These are phyloP conservation scores for Ascoidea asiatica DNA, from an alignment of 805 yeast species.

Conservation along the genomic window DNA sequence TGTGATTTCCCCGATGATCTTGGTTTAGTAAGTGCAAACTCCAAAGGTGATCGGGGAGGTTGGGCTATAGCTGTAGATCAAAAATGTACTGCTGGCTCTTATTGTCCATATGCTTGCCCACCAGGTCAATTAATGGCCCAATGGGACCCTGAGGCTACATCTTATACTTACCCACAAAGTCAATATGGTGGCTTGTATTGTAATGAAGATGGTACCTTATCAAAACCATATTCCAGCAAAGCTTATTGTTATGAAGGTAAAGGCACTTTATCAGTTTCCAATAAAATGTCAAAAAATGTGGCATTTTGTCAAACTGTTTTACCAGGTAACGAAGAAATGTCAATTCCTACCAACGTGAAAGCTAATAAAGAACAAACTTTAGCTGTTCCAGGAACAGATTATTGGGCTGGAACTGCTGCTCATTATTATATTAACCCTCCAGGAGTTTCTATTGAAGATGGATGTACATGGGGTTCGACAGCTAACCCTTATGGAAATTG, in stretches of 20 bases:
- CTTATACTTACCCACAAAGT: slow-evolving; percentile 65
- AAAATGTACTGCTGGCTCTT: slow-evolving; percentile 58
- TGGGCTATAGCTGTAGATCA: slow-evolving; percentile 82
- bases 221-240: slow-evolving; percentile 42
- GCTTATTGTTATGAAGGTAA: slow-evolving; percentile 67
- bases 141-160: slow-evolving; percentile 71
- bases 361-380: slow-evolving; percentile 33
- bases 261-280: slow-evolving; percentile 54
- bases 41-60: slow-evolving; percentile 48
- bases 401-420: slow-evolving; percentile 80
- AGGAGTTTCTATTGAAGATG: slow-evolving; percentile 63
- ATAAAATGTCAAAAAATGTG: slow-evolving; percentile 42
- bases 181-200: slow-evolving; percentile 78
- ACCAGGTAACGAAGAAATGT: slow-evolving; percentile 92
- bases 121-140: slow-evolving; percentile 81
- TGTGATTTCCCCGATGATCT: slow-evolving; percentile 58
- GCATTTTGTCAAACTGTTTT: slow-evolving; percentile 89
- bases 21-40: slow-evolving; percentile 61
- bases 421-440: slow-evolving; percentile 80
- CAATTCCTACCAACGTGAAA: slow-evolving; percentile 68
- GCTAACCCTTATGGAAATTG: slow-evolving; percentile 71
- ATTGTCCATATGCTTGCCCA: slow-evolving; percentile 87
- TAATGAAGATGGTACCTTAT: slow-evolving; percentile 51
- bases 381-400: slow-evolving; percentile 77
- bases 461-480: slow-evolving; percentile 73